A percentile compares a stretch with the other conserved stretches of the same genome.
phyloP scores from a whole-genome alignment of 163 green algal genomes.

The Smithsoniella earleae region DNA sequence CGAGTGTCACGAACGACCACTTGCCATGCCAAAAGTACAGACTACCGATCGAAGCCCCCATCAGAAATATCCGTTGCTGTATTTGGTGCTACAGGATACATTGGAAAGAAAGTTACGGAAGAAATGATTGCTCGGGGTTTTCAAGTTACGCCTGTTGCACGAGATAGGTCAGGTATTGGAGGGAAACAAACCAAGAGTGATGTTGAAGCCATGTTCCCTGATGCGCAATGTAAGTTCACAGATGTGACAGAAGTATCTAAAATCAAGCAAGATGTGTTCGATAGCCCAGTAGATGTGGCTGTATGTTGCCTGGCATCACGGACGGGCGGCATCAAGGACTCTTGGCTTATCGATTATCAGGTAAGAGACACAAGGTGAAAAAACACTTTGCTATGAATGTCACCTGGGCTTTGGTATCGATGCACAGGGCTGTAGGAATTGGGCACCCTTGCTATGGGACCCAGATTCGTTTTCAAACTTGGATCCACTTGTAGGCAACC shows the following conservation, averaged over 20 bases:
- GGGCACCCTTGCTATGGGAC: no score
- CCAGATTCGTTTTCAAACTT: no score
- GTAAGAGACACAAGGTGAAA: no score
- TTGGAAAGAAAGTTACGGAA: slow-evolving; percentile 73
- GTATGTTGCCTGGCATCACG: slow-evolving; percentile 89
- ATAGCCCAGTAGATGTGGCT: slow-evolving; percentile 81
- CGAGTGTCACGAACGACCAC: no score
- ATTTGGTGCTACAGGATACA: slow-evolving; percentile 90
- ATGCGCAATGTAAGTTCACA: slow-evolving; percentile 78
- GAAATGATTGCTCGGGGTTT: slow-evolving; percentile 48
- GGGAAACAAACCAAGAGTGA: slow-evolving; percentile 74
- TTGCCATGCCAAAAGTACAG: no score
- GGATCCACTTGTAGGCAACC: slow-evolving; percentile 76
- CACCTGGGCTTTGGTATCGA: no score
- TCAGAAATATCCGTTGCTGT: slow-evolving; percentile 75
- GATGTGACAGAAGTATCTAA: slow-evolving; percentile 63
- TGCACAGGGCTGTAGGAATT: no score
- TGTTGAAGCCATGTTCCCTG: slow-evolving; percentile 56
- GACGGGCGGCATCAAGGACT: slow-evolving; percentile 85
- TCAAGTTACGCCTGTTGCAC: slow-evolving; percentile 71
- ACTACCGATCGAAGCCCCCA: slow-evolving; percentile 52
- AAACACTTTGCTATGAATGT: no score
- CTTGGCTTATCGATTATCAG: slow-evolving; percentile 85
- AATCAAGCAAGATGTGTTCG: slow-evolving; percentile 53
- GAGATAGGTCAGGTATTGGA: slow-evolving; percentile 80